A percentile compares a stretch with the other conserved stretches of the same genome.
Evolutionary conservation across 495 filamentous ascomycete species (phyloP).

Genomic region (Acidiella bohemica): DNA sequence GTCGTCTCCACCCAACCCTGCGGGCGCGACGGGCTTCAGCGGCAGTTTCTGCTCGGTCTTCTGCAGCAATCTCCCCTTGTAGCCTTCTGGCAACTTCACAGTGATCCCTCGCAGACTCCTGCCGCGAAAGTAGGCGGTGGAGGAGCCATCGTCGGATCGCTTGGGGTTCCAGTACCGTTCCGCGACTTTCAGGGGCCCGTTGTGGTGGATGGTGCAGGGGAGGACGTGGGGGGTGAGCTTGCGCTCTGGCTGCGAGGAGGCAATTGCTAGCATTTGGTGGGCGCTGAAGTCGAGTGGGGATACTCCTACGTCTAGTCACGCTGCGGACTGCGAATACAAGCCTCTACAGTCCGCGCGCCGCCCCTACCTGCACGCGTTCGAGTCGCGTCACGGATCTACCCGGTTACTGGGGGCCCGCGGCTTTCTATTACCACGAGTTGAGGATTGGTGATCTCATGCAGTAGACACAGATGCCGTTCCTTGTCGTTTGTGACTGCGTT

Average conservation of each 20-base stretch:
- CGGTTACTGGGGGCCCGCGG: too few species aligned
- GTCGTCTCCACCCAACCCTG: slow-evolving; percentile 33
- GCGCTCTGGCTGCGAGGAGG: slow-evolving; percentile 7
- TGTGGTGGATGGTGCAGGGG: slow-evolving; percentile 70
- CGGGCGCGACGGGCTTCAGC: slow-evolving; percentile 24
- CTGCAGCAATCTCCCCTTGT: slow-evolving; percentile 41
- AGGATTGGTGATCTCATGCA: too few species aligned
- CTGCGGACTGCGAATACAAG: too few species aligned
- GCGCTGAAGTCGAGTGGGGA: too few species aligned
- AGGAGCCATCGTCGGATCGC: neutral
- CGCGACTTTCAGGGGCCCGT: slow-evolving; percentile 53
- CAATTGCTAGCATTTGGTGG: neutral
- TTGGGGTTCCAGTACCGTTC: slow-evolving; percentile 59
- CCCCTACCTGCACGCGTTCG: too few species aligned
- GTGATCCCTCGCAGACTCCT: slow-evolving; percentile 60
- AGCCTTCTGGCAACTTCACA: slow-evolving; percentile 58
- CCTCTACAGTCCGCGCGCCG: too few species aligned
- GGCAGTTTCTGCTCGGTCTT: slow-evolving; percentile 8
- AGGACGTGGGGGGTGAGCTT: slow-evolving; percentile 63
- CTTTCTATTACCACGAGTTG: too few species aligned
- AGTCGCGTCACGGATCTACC: too few species aligned
- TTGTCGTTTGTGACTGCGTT: too few species aligned
- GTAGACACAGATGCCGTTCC: too few species aligned
- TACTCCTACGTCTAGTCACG: too few species aligned
- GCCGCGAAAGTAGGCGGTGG: slow-evolving; percentile 67